Evolutionary conservation across 176 grass and related monocot genomes (phyloP).

Genomic region (Eremochloa ophiuroides): DNA sequence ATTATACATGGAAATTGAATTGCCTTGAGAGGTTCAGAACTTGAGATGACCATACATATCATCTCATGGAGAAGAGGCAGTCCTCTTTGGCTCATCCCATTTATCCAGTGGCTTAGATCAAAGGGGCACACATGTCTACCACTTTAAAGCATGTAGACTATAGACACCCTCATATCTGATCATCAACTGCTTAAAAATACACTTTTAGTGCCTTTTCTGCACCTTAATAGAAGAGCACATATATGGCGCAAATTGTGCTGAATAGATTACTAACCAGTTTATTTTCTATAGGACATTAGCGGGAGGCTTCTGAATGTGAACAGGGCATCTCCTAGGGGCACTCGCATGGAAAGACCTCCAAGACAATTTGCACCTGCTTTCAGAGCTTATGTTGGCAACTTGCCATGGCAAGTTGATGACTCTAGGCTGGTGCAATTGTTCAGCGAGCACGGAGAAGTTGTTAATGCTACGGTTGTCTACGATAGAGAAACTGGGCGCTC

Average conservation of each 20-base stretch:
- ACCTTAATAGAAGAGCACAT: neutral
- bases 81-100: neutral
- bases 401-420: constrained; percentile 88
- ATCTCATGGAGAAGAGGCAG: neutral
- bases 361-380: constrained; percentile 45
- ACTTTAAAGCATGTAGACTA: neutral
- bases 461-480: constrained; percentile 53
- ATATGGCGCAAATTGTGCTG: neutral
- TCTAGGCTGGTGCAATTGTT: constrained; percentile 66
- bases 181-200: neutral
- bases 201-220: neutral
- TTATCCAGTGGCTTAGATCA: neutral
- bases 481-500: constrained; percentile 89
- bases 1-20: neutral
- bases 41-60: neutral
- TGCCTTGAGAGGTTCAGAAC: neutral
- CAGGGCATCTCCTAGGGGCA: constrained; percentile 75
- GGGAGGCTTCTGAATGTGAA: constrained; percentile 76
- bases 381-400: constrained; percentile 87
- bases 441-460: constrained; percentile 67
- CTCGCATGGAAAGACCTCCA: constrained; percentile 59
- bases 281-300: constrained; percentile 53
- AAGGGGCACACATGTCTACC: neutral
- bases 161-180: neutral
- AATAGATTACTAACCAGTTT: neutral